phyloP scores from a whole-genome alignment of 352 stramenopile genomes.

The Phytophthora kernoviae region DNA sequence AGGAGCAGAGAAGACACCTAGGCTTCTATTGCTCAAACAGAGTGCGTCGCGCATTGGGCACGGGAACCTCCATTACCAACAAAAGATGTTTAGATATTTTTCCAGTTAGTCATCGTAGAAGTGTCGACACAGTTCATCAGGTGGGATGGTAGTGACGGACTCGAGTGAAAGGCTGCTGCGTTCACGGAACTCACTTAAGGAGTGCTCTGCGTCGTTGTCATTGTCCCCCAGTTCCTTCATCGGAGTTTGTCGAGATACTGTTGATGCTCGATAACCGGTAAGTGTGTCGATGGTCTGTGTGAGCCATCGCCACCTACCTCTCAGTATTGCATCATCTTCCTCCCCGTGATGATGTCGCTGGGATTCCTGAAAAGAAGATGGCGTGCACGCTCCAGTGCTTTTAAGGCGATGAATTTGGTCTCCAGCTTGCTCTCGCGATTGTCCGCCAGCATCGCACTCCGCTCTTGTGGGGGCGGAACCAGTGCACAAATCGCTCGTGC shows the following conservation, averaged over 20 bases:
- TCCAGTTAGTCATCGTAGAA: conserved; percentile 45
- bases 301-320: conserved; percentile 38
- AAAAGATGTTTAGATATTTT: no score
- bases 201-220: conserved; percentile 21
- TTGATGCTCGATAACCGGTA: conserved; percentile 23
- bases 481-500: conserved; percentile 57
- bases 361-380: conserved; percentile 38
- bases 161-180: conserved; percentile 69
- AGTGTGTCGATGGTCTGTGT: conserved; percentile 47
- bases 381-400: conserved; percentile 50
- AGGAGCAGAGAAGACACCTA: no score
- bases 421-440: conserved; percentile 68
- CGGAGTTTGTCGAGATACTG: background rate
- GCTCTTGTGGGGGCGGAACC: conserved; percentile 47
- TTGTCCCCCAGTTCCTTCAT: background rate
- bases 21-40: no score
- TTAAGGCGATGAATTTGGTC: conserved; percentile 46
- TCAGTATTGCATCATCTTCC: conserved; percentile 8
- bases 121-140: conserved; percentile 56
- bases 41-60: no score
- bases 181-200: conserved; percentile 50
- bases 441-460: conserved; percentile 42
- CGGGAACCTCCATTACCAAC: no score
- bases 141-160: conserved; percentile 49
- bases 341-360: conserved; percentile 12